These are phyloP conservation scores for Bisporella sp. DNA, from an alignment of 2,329 filamentous ascomycete genomes.

Conservation along the genomic window DNA sequence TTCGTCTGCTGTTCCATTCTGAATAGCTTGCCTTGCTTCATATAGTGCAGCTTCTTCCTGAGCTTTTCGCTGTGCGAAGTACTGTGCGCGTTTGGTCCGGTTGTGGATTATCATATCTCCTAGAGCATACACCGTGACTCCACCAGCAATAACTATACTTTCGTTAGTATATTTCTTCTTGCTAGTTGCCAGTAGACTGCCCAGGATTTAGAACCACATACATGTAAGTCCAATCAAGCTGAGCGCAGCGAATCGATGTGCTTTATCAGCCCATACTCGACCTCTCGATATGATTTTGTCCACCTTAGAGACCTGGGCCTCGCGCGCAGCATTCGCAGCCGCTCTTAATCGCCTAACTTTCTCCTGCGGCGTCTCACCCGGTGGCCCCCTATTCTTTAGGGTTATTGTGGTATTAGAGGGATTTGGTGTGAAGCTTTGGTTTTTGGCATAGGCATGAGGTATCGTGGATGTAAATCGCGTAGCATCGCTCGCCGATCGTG, in stretches of 20 bases:
- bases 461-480: slow-evolving; percentile 70
- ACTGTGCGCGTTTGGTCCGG: slow-evolving; percentile 55
- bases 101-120: slow-evolving; percentile 63
- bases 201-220: slow-evolving; percentile 11
- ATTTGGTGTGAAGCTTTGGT: slow-evolving; percentile 25
- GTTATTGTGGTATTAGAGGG: slow-evolving; percentile 8
- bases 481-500: slow-evolving; percentile 70
- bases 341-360: slow-evolving; percentile 28
- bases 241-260: slow-evolving; percentile 28
- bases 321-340: slow-evolving; percentile 26
- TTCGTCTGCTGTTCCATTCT: slow-evolving; percentile 36
- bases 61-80: slow-evolving; percentile 42
- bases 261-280: slow-evolving; percentile 29
- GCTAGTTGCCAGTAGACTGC: not conserved
- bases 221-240: slow-evolving; percentile 28
- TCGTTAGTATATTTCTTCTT: not conserved
- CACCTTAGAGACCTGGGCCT: slow-evolving; percentile 24
- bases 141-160: slow-evolving; percentile 46
- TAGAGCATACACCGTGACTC: slow-evolving; percentile 56
- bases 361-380: slow-evolving; percentile 29
- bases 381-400: slow-evolving; percentile 12
- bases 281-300: slow-evolving; percentile 26
- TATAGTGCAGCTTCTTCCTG: slow-evolving; percentile 37
- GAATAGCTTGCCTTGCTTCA: slow-evolving; percentile 35
- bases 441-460: slow-evolving; percentile 63